These are phyloP conservation scores for Lathyrus aphaca DNA, from an alignment of 306 rosid genomes.

Conservation along the genomic window DNA sequence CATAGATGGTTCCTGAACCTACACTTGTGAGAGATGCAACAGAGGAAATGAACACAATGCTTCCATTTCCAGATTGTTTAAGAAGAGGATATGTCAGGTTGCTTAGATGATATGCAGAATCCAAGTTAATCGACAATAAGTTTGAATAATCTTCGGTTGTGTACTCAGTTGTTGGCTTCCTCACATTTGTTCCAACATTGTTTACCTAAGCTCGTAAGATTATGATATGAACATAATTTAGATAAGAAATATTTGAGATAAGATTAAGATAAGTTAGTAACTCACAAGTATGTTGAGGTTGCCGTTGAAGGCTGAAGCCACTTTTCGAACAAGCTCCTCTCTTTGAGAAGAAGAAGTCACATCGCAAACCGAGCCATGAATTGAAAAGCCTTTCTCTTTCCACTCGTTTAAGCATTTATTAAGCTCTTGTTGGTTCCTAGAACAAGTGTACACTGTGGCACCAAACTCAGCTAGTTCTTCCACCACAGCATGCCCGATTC, in stretches of 20 bases:
- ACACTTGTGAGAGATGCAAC: conserved; percentile 48
- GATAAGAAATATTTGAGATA: too few species aligned
- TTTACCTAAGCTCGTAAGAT: conserved; percentile 60
- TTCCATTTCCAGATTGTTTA: conserved; percentile 75
- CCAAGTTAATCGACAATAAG: conserved; percentile 69
- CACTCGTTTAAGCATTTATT: conserved; percentile 65
- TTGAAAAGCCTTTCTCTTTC: conserved; percentile 61
- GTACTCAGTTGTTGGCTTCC: conserved; percentile 79
- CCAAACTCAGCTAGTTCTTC: conserved; percentile 91
- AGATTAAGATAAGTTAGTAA: background rate
- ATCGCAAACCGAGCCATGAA: conserved; percentile 76
- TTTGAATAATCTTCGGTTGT: conserved; percentile 63
- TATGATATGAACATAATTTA: conserved; percentile 14
- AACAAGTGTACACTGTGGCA: conserved; percentile 74
- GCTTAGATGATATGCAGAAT: conserved; percentile 65
- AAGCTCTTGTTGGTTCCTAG: conserved; percentile 75
- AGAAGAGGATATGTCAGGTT: conserved; percentile 78
- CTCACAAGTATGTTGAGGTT: conserved; percentile 75
- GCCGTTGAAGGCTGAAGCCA: conserved; percentile 59
- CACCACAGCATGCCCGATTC: conserved; percentile 83
- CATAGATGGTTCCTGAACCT: conserved; percentile 72
- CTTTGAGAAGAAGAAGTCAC: conserved; percentile 64
- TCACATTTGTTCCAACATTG: conserved; percentile 79
- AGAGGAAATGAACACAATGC: conserved; percentile 85
- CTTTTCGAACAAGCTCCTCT: conserved; percentile 58